Evolutionary conservation across 1,284 basidiomycete species (phyloP).

Genomic region (Ganoderma lucidum): DNA sequence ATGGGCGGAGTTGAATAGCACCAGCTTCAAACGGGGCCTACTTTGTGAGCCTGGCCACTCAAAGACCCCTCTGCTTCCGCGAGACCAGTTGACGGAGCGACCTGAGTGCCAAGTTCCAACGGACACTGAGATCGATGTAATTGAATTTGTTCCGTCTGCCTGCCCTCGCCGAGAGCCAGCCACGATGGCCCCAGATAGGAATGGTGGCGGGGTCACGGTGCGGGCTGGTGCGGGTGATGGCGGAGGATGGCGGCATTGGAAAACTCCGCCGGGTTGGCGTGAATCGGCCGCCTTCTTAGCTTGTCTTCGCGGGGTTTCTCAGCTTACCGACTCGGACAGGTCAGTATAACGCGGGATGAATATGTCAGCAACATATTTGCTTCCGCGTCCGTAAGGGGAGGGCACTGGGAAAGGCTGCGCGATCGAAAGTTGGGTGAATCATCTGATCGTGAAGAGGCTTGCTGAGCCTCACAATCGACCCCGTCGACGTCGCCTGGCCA

Average conservation of each 20-base stretch:
- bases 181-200: conserved; percentile 23
- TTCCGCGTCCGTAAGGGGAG: conserved; percentile 28
- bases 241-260: conserved; percentile 11
- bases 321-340: background rate
- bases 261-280: conserved; percentile 10
- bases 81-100: conserved; percentile 9
- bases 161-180: background rate
- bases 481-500: conserved; percentile 1
- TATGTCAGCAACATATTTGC: conserved; percentile 30
- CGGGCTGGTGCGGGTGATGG: background rate
- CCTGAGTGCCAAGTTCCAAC: background rate
- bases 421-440: conserved; percentile 20
- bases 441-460: conserved; percentile 25
- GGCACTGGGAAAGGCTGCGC: background rate
- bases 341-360: conserved; percentile 19
- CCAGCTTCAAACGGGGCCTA: conserved; percentile 11
- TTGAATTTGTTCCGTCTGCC: background rate
- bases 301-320: conserved; percentile 20
- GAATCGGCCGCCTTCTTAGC: conserved; percentile 11
- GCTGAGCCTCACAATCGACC: conserved; percentile 4
- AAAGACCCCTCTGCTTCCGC: conserved; percentile 23
- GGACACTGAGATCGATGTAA: background rate
- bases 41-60: conserved; percentile 10
- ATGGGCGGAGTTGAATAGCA: conserved; percentile 19
- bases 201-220: background rate